Evolutionary conservation across 805 yeast species (phyloP).

Genomic region (Pichia cephalocereana): DNA sequence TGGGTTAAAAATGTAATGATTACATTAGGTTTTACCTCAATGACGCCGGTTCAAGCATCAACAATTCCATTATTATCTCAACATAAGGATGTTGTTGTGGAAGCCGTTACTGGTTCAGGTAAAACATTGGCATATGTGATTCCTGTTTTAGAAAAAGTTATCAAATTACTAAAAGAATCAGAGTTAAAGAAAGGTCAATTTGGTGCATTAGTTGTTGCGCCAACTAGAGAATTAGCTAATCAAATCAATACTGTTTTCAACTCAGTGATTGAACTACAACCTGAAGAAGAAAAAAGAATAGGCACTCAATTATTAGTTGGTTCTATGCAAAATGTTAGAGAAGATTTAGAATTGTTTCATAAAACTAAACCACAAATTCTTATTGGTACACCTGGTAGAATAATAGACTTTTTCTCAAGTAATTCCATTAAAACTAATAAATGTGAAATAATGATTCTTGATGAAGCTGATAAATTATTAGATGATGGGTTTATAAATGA

Average conservation of each 20-base stretch:
- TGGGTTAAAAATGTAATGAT: slow-evolving; percentile 66
- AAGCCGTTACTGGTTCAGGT: slow-evolving; percentile 98
- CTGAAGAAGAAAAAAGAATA: slow-evolving; percentile 34
- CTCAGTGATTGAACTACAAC: slow-evolving; percentile 46
- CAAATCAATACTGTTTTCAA: slow-evolving; percentile 66
- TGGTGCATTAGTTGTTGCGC: slow-evolving; percentile 64
- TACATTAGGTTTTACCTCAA: slow-evolving; percentile 64
- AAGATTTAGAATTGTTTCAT: slow-evolving; percentile 56
- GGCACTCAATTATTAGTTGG: slow-evolving; percentile 59
- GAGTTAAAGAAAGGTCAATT: slow-evolving; percentile 53
- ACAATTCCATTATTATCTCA: slow-evolving; percentile 76
- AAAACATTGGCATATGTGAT: slow-evolving; percentile 86
- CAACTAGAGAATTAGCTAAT: slow-evolving; percentile 54
- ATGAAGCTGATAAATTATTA: slow-evolving; percentile 86
- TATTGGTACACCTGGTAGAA: slow-evolving; percentile 89
- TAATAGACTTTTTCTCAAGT: slow-evolving; percentile 62
- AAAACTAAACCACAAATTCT: slow-evolving; percentile 58
- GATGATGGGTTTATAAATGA: slow-evolving; percentile 70
- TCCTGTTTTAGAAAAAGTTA: slow-evolving; percentile 67
- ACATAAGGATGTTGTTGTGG: slow-evolving; percentile 92
- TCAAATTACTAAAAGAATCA: slow-evolving; percentile 19
- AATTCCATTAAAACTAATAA: slow-evolving; percentile 48
- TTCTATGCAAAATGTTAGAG: slow-evolving; percentile 51
- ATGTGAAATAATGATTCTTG: slow-evolving; percentile 69
- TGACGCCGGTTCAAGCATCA: slow-evolving; percentile 98